Evolutionary conservation across 768 basidiomycete genomes (phyloP).

Genomic region (Leccinellum rugosiceps): DNA sequence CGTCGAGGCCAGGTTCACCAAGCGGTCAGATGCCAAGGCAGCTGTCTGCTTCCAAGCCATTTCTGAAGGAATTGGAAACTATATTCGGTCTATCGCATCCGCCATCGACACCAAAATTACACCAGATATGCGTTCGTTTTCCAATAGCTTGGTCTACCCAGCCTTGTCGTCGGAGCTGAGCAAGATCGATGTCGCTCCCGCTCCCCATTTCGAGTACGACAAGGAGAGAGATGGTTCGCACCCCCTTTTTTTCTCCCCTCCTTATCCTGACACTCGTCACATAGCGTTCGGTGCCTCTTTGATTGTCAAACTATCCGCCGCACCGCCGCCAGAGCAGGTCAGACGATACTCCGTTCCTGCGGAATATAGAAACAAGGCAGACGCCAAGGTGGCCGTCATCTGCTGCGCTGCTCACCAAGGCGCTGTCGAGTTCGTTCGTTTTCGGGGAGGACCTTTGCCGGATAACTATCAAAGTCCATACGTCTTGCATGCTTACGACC

Average conservation of each 20-base stretch:
- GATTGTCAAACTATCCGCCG: slow-evolving; percentile 37
- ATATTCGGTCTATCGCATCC: slow-evolving; percentile 45
- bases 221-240: slow-evolving; percentile 51
- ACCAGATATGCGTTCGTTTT: slow-evolving; percentile 41
- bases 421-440: slow-evolving; percentile 57
- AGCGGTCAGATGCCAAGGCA: slow-evolving; percentile 62
- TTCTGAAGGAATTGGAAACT: slow-evolving; percentile 56
- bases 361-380: slow-evolving; percentile 54
- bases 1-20: slow-evolving; percentile 60
- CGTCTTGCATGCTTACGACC: slow-evolving; percentile 24
- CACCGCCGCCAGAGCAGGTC: slow-evolving; percentile 32
- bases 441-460: slow-evolving; percentile 42
- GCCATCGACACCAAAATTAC: slow-evolving; percentile 47
- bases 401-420: slow-evolving; percentile 53
- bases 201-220: slow-evolving; percentile 39
- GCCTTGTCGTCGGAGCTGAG: slow-evolving; percentile 43
- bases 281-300: slow-evolving; percentile 57
- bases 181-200: slow-evolving; percentile 38
- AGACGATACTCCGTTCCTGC: slow-evolving; percentile 44
- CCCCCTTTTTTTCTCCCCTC: background rate
- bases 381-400: slow-evolving; percentile 59
- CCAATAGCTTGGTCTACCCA: slow-evolving; percentile 44
- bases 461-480: slow-evolving; percentile 40
- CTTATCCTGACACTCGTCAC: background rate
- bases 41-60: slow-evolving; percentile 67